Conservation (phyloP, 129 eudicot genomes). For the Daucus carota region DNA sequence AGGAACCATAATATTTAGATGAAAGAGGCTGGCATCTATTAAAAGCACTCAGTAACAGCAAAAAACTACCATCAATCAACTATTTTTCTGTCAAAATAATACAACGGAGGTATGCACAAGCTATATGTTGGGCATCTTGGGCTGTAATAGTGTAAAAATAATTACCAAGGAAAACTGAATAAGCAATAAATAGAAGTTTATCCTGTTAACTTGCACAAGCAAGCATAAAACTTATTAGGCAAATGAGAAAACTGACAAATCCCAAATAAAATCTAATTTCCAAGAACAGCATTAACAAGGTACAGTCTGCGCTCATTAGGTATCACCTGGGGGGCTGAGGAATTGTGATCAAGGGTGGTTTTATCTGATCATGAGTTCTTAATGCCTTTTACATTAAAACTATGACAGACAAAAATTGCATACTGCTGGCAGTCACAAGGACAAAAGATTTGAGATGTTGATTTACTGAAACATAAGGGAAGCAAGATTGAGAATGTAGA, state of each 20-base stretch:
- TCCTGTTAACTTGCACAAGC: not conserved
- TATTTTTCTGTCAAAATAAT: not conserved
- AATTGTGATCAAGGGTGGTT: too few relatives aligned
- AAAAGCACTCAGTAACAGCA: not conserved
- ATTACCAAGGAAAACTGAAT: not conserved
- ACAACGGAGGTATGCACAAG: not conserved
- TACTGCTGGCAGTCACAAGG: too few relatives aligned
- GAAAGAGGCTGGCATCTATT: not conserved
- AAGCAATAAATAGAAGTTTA: not conserved
- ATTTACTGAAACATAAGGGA: not conserved
- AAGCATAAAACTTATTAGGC: not conserved
- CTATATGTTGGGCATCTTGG: too few relatives aligned
- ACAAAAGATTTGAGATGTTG: not conserved
- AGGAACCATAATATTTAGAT: not conserved
- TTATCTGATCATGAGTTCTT: too few relatives aligned
- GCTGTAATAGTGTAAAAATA: not conserved
- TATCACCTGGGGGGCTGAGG: too few relatives aligned
- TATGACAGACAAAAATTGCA: too few relatives aligned
- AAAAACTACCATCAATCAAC: not conserved
- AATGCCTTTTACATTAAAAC: too few relatives aligned
- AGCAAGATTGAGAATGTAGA: conserved; percentile 8
- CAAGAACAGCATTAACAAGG: not conserved
- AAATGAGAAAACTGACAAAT: too few relatives aligned
- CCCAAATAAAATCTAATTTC: too few relatives aligned
- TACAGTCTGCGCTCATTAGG: too few relatives aligned